Percentiles rank a stretch among this genome's conserved stretches.
These are phyloP conservation scores for Beauveria sp. DNA, from an alignment of 2,329 filamentous ascomycete genomes.

Conservation along the genomic window DNA sequence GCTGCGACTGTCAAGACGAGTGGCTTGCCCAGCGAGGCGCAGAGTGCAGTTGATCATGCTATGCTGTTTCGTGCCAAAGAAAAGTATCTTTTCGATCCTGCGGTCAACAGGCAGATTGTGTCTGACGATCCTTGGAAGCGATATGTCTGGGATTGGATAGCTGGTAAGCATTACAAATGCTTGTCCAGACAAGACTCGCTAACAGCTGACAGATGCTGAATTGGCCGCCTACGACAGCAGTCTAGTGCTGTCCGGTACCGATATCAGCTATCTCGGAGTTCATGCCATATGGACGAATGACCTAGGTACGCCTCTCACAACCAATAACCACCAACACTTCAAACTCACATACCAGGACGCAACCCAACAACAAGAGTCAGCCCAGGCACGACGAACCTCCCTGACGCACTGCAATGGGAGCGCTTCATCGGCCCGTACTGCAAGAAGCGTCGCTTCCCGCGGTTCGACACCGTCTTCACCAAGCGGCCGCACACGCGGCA, in stretches of 20 bases:
- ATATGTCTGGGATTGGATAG: conserved; percentile 71
- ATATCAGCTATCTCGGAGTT: conserved; percentile 70
- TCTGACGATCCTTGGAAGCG: conserved; percentile 67
- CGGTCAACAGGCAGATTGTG: conserved; percentile 58
- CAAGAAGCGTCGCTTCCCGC: conserved; percentile 51
- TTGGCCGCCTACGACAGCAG: conserved; percentile 56
- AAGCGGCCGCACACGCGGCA: conserved; percentile 63
- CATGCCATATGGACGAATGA: conserved; percentile 64
- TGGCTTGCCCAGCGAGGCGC: conserved; percentile 43
- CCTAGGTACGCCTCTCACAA: conserved; percentile 42
- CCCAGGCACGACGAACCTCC: conserved; percentile 31
- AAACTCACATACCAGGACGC: conserved; percentile 25
- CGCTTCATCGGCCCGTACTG: conserved; percentile 56
- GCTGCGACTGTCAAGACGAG: conserved; percentile 35
- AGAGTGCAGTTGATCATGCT: conserved; percentile 45
- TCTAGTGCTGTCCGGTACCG: conserved; percentile 62
- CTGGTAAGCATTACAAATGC: conserved; percentile 38
- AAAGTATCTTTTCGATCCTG: conserved; percentile 56
- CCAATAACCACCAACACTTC: conserved; percentile 17
- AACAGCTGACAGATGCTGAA: conserved; percentile 44
- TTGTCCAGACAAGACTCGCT: background rate
- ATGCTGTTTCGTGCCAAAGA: conserved; percentile 55
- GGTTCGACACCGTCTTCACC: conserved; percentile 56
- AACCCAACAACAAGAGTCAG: conserved; percentile 41
- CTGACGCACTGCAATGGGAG: conserved; percentile 50